Conservation (phyloP, 768 basidiomycete species). For the Lactarius akahatsu region DNA sequence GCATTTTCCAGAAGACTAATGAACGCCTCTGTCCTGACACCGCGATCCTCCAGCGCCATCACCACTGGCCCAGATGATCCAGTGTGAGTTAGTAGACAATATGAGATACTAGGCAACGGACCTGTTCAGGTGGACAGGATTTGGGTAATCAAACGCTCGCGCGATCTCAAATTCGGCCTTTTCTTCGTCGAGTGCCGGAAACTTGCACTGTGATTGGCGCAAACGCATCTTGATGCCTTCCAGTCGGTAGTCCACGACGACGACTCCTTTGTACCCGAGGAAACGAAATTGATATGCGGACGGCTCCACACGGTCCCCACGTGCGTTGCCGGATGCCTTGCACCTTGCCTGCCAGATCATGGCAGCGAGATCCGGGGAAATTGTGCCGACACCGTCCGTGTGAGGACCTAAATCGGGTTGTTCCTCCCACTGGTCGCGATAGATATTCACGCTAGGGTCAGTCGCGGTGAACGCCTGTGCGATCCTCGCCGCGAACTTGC, state of each 20-base stretch:
- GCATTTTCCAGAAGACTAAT: conserved; percentile 58
- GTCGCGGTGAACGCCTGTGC: conserved; percentile 86
- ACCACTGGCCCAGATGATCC: conserved; percentile 55
- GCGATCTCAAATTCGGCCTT: conserved; percentile 71
- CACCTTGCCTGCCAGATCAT: conserved; percentile 61
- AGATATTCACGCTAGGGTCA: conserved; percentile 65
- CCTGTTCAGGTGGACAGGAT: conserved; percentile 71
- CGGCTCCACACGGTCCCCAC: conserved; percentile 4
- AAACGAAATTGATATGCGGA: conserved; percentile 76
- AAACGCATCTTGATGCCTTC: conserved; percentile 67
- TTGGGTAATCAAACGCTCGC: conserved; percentile 57
- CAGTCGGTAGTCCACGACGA: conserved; percentile 60
- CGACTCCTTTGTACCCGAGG: conserved; percentile 80
- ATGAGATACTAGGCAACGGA: conserved; percentile 32
- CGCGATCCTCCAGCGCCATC: conserved; percentile 78
- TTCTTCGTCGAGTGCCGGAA: conserved; percentile 49
- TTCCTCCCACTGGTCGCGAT: conserved; percentile 57
- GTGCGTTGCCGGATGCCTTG: conserved; percentile 32
- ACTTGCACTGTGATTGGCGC: conserved; percentile 75
- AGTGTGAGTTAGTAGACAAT: background rate
- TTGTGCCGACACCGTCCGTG: conserved; percentile 83
- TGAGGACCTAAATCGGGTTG: conserved; percentile 60
- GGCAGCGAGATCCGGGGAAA: conserved; percentile 57
- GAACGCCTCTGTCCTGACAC: conserved; percentile 59
- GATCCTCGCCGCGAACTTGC: conserved; percentile 80